Conservation (phyloP, 1,139 yeast genomes). For the Scheffersomyces stambukii region DNA sequence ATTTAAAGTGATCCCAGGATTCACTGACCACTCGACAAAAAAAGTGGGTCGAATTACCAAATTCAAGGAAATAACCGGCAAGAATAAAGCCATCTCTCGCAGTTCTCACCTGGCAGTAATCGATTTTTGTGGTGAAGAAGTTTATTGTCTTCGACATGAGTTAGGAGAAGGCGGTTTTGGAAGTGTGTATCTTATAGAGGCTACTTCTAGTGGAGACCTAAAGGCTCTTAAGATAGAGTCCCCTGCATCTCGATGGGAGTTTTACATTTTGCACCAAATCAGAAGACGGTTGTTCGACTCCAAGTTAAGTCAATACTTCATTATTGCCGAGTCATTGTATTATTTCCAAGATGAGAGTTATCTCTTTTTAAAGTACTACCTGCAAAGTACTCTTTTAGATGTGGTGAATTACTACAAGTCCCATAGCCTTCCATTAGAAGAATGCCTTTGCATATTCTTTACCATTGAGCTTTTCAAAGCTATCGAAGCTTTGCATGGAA, state of each 20-base stretch:
- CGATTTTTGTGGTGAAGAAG: constrained; percentile 48
- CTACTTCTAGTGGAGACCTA: constrained; percentile 46
- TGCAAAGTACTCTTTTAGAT: constrained; percentile 75
- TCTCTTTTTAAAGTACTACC: constrained; percentile 61
- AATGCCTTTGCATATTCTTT: constrained; percentile 58
- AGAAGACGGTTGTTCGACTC: constrained; percentile 27
- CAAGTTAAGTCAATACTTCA: constrained; percentile 11
- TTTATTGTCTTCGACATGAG: constrained; percentile 54
- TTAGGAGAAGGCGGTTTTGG: constrained; percentile 84
- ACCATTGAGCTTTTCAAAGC: constrained; percentile 59
- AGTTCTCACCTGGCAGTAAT: constrained; percentile 41
- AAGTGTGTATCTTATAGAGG: constrained; percentile 70
- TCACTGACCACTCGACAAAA: constrained; percentile 15
- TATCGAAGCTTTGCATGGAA: constrained; percentile 58
- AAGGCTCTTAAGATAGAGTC: constrained; percentile 72
- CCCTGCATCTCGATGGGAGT: constrained; percentile 80
- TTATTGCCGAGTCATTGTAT: constrained; percentile 51
- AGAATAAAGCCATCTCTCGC: constrained; percentile 28
- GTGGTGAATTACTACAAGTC: constrained; percentile 51
- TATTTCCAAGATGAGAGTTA: constrained; percentile 71
- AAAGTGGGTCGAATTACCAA: constrained; percentile 20
- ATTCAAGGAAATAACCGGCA: constrained; percentile 28
- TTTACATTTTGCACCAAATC: constrained; percentile 60
- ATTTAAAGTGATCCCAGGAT: constrained; percentile 26
- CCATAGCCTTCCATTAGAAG: constrained; percentile 44